phyloP scores from a whole-genome alignment of 148 eudicot genomes.

The Persicaria tinctoria region DNA sequence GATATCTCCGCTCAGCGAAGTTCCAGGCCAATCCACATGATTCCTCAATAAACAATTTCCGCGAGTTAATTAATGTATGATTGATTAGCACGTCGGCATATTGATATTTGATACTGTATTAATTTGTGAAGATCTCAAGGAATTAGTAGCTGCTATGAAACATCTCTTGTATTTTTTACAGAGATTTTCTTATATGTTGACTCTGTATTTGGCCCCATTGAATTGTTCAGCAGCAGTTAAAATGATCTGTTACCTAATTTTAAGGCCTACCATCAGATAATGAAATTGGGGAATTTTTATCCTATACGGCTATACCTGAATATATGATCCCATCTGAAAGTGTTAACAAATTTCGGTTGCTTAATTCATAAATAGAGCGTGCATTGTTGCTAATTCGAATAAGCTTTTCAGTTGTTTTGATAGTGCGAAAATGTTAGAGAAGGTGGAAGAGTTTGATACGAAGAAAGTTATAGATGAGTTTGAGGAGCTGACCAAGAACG shows the following conservation, averaged over 20 bases:
- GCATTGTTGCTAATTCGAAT: not conserved
- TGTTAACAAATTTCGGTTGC: not conserved
- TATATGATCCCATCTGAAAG: not conserved
- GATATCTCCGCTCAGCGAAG: constrained; percentile 2
- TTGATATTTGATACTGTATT: not conserved
- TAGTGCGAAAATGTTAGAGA: not conserved
- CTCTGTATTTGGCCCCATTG: not conserved
- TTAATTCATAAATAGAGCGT: too few species aligned
- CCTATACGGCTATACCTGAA: too few species aligned
- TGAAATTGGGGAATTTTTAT: not conserved
- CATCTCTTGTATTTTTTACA: not conserved
- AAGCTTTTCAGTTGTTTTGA: not conserved
- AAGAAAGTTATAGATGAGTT: constrained; percentile 28
- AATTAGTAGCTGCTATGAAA: constrained; percentile 3
- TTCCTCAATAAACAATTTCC: not conserved
- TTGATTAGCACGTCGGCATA: not conserved
- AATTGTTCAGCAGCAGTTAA: not conserved
- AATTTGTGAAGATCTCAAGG: not conserved
- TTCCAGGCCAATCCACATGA: not conserved
- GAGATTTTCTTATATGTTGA: not conserved
- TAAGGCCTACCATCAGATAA: not conserved
- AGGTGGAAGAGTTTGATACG: constrained; percentile 23
- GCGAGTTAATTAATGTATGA: not conserved
- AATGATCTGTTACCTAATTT: not conserved
- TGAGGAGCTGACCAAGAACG: constrained; percentile 31